Evolutionary conservation across 164 flowering plant genomes (phyloP).

Genomic region (Vitis cinerea): DNA sequence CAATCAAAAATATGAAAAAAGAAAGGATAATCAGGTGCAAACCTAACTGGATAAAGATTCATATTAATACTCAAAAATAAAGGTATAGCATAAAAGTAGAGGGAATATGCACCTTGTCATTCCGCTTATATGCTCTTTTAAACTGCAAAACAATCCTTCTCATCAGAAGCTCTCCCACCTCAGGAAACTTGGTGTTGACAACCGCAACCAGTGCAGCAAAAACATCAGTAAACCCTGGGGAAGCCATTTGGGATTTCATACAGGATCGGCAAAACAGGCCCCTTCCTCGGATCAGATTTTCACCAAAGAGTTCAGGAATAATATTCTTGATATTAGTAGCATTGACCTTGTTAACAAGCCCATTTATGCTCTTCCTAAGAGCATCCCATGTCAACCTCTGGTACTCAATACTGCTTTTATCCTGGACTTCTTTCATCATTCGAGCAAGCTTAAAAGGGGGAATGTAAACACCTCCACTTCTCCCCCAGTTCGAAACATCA

Average conservation of each 20-base stretch:
- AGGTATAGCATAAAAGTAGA: not conserved
- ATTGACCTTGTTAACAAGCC: constrained; percentile 93
- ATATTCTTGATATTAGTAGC: constrained; percentile 86
- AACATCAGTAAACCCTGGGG: constrained; percentile 90
- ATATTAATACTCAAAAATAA: not conserved
- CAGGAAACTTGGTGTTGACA: constrained; percentile 91
- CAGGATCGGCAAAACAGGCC: constrained; percentile 94
- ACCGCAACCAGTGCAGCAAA: constrained; percentile 93
- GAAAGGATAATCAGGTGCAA: constrained; percentile 1
- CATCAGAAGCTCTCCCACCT: constrained; percentile 81
- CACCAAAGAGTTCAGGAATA: constrained; percentile 82
- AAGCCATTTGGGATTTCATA: constrained; percentile 98
- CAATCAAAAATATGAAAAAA: not conserved
- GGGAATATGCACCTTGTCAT: constrained; percentile 66
- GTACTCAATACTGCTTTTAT: constrained; percentile 78
- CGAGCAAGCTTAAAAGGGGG: constrained; percentile 89
- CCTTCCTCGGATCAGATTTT: constrained; percentile 86
- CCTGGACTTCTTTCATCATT: constrained; percentile 85
- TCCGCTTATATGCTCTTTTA: constrained; percentile 92
- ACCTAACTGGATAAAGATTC: not conserved
- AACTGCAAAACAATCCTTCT: constrained; percentile 86
- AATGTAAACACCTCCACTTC: constrained; percentile 90
- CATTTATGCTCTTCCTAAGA: constrained; percentile 88
- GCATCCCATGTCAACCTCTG: constrained; percentile 99
- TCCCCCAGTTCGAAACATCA: constrained; percentile 40